phyloP scores from a whole-genome alignment of 2,329 filamentous ascomycete genomes.

The Hypoxylon sp. region DNA sequence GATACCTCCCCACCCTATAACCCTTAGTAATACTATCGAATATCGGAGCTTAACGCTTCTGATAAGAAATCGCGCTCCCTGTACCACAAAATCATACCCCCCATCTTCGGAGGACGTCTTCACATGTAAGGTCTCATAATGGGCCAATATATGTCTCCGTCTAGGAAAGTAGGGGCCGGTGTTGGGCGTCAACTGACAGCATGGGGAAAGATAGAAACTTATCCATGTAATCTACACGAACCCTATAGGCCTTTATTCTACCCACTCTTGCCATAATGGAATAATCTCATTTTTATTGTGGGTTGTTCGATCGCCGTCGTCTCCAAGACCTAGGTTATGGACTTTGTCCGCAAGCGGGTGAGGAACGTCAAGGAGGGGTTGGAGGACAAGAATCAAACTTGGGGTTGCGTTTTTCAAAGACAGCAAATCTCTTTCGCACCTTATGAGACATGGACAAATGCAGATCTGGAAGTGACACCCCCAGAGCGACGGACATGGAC shows the following conservation, averaged over 20 bases:
- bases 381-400: neutral
- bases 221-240: neutral
- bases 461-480: slow-evolving; percentile 21
- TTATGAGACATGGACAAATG: slow-evolving; percentile 21
- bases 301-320: neutral
- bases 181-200: neutral
- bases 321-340: neutral
- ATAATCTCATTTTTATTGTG: neutral
- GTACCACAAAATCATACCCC: neutral
- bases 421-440: slow-evolving; percentile 12
- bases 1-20: neutral
- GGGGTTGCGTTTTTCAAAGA: neutral
- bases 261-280: neutral
- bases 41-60: neutral
- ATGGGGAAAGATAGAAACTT: neutral
- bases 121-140: slow-evolving; percentile 3
- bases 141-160: neutral
- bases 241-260: neutral
- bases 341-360: neutral
- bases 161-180: neutral
- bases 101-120: neutral
- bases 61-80: neutral
- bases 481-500: slow-evolving; percentile 18
- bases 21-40: neutral
- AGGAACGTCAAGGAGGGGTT: neutral